Base-by-base conservation (phyloP, 257 asterid genomes). In the Scutellaria minor region DNA sequence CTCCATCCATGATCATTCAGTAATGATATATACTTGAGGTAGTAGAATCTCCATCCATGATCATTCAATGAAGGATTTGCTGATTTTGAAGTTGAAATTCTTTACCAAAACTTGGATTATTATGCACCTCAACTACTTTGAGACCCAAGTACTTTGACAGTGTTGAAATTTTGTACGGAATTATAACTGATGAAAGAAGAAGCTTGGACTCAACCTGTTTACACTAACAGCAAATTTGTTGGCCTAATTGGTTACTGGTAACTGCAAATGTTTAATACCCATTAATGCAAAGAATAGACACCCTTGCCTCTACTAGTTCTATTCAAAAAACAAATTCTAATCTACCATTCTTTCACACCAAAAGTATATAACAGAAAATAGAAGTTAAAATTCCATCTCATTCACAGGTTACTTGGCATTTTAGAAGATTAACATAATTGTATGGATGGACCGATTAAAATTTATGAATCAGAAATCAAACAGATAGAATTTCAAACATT, bases 361-460 rank as follows among this genome's bases (percentile, higher is more conserved):
- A 39, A 53, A 69, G 20, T 45, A 48, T 45, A 39, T 9, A 42
- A 40, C 13, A 41, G 8, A 2, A 31, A 6, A 13, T 27, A 48
- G 22, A 59, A 39, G 66, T 37, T 46, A 14, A 53, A 11, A 45
- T 54, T 45, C 53, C n/a, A 60, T 40, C 40, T 61, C 72, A 46
- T 39, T 1, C 41, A 63, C 71, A 13, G 12, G 55, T 45, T 55
- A 45, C 45, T 70, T 20, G 58, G 27, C 45, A 42, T 14, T 47
- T 14, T 22, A 11, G 45, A 54, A 40, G 39, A 61, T 51, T 41
- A 31, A 73, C 54, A 57, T 44, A 31, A 64, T 56, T 59, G 35
- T 31, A 58, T 61, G 53, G 53, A 58, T 61, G 53, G 53, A 70
- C 72, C 46, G 15, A 70, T 20, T 12, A 18, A 63, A 61, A 52